Base-by-base conservation (phyloP, 2,329 filamentous ascomycete species). In the Penicillium olsonii region DNA sequence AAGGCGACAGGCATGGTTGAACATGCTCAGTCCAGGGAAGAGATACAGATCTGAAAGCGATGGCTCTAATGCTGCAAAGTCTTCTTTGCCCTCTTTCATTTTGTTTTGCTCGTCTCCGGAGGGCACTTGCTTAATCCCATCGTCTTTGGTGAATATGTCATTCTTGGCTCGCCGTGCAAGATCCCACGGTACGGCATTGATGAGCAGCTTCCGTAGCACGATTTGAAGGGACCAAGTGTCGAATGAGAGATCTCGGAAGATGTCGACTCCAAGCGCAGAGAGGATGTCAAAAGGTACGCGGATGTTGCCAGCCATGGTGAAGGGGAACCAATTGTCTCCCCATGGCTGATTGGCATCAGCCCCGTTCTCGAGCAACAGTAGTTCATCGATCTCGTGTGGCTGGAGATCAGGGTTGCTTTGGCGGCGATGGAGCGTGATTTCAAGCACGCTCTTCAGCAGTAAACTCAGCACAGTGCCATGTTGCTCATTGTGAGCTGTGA, bases 141-240 rank as follows among this genome's bases (percentile, higher is more conserved):
- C 19, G 17, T 38, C 18, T 39, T 53, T 44, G 9, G 35, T 42
- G 33, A 6, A 49, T 9, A 34, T 56, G 35, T 17, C 50, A 29
- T 17, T 43, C 15, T 2, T 37, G 2, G 41, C 51, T 12, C 55
- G 56, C 5, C 59, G 60, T 17, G 37, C 31, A 11, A 39, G 12
- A 34, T 67, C 62, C 65, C 65, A 70, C 0, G 68, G 65, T 3
- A 71, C 52, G 12, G 53, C 65, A 37, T 66, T 64, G 19, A 62
- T 42, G 1, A 68, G 54, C 2, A 72, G 48, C 45, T 71, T 72
- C 17, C 63, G 52, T 14, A 71, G 40, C 5, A 68, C 60, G 1
- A 54, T 56, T 27, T 72, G 69, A 42, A 70, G 68, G 8, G 65
- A 58, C 68, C 69, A 72, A 2, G 66, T 71, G 48, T 72, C 69